phyloP scores from a whole-genome alignment of 257 asterid genomes.

The Scutellaria baicalensis region DNA sequence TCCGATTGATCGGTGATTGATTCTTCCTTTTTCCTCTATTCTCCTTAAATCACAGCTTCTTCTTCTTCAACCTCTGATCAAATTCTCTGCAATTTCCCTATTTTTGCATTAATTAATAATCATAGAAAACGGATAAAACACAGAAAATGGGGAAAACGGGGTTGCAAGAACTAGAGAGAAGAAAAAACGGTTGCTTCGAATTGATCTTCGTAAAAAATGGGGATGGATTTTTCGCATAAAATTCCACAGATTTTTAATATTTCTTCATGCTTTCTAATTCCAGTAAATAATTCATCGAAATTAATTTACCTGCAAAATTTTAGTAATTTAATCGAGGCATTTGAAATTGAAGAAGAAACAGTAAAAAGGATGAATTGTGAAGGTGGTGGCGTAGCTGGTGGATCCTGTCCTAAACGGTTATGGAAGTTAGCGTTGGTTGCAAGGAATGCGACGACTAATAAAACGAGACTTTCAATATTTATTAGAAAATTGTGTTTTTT shows the following conservation, averaged over 20 bases:
- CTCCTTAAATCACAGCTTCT: constrained; percentile 4
- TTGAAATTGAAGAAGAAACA: not conserved
- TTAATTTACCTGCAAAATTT: not conserved
- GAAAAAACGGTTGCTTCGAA: constrained; percentile 3
- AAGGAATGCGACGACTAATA: constrained; percentile 8
- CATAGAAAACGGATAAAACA: constrained; percentile 8
- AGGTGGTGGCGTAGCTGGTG: constrained; percentile 16
- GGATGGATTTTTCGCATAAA: not conserved
- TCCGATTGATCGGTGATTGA: not conserved
- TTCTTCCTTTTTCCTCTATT: not conserved
- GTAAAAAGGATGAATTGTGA: not conserved
- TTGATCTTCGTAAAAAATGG: not conserved
- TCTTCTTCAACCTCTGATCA: constrained; percentile 19
- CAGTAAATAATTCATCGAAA: not conserved
- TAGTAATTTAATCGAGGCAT: not conserved
- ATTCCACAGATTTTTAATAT: not conserved
- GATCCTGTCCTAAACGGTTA: constrained; percentile 40
- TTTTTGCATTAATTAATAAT: not conserved
- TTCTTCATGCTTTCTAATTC: not conserved
- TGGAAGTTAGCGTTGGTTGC: constrained; percentile 32
- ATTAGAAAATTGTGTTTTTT: not conserved
- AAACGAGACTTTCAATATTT: not conserved
- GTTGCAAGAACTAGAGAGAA: too few species aligned
- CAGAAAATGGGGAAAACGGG: not conserved
- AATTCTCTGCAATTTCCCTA: not conserved